These are phyloP conservation scores for Centrapalus pauciflorus DNA, from an alignment of 129 eudicot species.

Conservation along the genomic window DNA sequence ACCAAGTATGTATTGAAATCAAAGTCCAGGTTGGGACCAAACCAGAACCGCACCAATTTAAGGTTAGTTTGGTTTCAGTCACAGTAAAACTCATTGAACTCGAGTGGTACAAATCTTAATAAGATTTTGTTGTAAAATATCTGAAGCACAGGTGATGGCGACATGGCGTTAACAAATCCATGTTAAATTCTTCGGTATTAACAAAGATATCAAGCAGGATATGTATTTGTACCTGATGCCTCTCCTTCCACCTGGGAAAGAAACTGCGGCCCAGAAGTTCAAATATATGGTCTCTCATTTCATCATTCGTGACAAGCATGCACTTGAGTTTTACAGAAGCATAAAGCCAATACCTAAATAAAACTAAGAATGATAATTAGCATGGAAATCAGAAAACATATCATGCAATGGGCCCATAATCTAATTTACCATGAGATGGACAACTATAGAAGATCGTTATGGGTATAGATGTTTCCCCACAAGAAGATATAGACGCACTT, in stretches of 20 bases:
- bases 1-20: too few relatives aligned
- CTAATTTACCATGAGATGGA: background rate
- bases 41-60: too few relatives aligned
- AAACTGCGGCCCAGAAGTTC: slow-evolving; percentile 85
- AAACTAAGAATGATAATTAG: background rate
- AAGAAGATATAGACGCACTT: background rate
- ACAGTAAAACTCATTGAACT: too few relatives aligned
- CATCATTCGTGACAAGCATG: slow-evolving; percentile 90
- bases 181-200: background rate
- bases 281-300: slow-evolving; percentile 98
- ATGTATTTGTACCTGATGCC: slow-evolving; percentile 70
- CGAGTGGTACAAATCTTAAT: too few relatives aligned
- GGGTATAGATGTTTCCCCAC: background rate
- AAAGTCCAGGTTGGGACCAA: too few relatives aligned
- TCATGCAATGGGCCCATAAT: background rate
- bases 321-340: slow-evolving; percentile 90
- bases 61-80: too few relatives aligned
- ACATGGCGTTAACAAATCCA: too few relatives aligned
- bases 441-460: background rate
- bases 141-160: too few relatives aligned
- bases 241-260: slow-evolving; percentile 88
- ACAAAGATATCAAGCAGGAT: background rate
- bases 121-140: too few relatives aligned
- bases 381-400: background rate
- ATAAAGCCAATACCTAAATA: slow-evolving; percentile 89